phyloP scores from a whole-genome alignment of 1,139 yeast species.

The Pichia terricola region DNA sequence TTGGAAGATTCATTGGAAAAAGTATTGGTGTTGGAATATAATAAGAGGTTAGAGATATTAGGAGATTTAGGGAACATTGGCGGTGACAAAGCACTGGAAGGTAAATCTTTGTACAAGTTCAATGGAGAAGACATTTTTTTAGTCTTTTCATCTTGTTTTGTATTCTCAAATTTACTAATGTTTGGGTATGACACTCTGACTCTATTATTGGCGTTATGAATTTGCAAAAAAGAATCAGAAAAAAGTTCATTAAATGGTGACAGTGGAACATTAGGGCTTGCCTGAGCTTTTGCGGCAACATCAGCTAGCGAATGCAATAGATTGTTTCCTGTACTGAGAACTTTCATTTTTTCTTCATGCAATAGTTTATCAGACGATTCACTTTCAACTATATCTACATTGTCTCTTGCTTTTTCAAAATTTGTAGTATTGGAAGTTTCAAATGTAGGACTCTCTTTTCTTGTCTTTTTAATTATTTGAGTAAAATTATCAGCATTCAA shows the following conservation, averaged over 20 bases:
- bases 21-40: not conserved
- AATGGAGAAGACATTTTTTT: slow-evolving; percentile 4
- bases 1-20: too few relatives aligned
- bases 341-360: not conserved
- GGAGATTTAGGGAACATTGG: slow-evolving; percentile 9
- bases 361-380: not conserved
- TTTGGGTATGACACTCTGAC: not conserved
- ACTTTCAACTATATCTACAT: not conserved
- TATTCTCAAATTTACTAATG: not conserved
- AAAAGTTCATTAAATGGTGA: slow-evolving; percentile 8
- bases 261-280: slow-evolving; percentile 13
- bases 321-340: not conserved
- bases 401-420: not conserved
- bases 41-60: slow-evolving; percentile 2
- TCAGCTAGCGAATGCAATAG: slow-evolving; percentile 15
- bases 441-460: not conserved
- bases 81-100: slow-evolving; percentile 1
- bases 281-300: slow-evolving; percentile 15
- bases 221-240: slow-evolving; percentile 11
- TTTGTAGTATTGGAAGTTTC: not conserved
- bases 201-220: not conserved
- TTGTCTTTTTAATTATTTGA: not conserved
- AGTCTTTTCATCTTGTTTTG: not conserved
- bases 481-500: not conserved
- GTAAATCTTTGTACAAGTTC: slow-evolving; percentile 9